Base-by-base conservation (phyloP, 345 rosid genomes). In the Moricandia arvensis region DNA sequence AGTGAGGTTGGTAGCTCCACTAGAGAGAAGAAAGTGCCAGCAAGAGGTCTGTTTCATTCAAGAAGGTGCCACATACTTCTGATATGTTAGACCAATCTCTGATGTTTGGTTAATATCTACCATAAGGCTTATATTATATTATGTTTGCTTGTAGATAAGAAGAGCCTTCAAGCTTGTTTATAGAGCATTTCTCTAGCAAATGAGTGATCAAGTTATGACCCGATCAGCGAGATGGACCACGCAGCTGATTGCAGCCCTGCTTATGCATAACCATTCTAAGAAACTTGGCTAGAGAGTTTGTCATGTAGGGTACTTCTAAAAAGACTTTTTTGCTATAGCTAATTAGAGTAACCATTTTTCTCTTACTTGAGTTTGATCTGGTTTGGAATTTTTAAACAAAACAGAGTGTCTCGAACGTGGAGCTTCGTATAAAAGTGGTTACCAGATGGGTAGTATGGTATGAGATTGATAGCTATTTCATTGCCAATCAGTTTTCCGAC, bases 161-260 rank as follows among this genome's bases (percentile, higher is more conserved):
- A 67, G 69, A 72, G 66, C 6, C 81, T 6, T n/a, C 78, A 54
- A 73, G 34, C 43, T 79, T 78, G 81, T 61, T 73, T 7, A 74
- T 61, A 60, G 73, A 61, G 74, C 81, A 78, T 31, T 78, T 78
- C 73, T 72, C 64, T n/a, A 78, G 16, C 70, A 79, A 62, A 79
- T 79, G 78, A 73, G 74, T 5, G 74, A n/a, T 59, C 51, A 67
- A 54, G 59, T 8, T 67, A 73, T 73, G 78, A 79, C 53, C 74
- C 74, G 4, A 72, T 79, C 6, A 69, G 66, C 26, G 78, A 79
- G 16, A 67, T 79, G 81, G 78, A 79, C 8, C 74, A 79, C 24
- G 70, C 81, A 61, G 78, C 74, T 54, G 81, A 70, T 79, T 68
- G 81, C 81, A 38, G 81, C 81, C n/a, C 81, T 30, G 81, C 81